A percentile compares a stretch with the other conserved stretches of the same genome.
Evolutionary conservation across 768 basidiomycete species (phyloP).

Genomic region (Lactifluus rugatus): DNA sequence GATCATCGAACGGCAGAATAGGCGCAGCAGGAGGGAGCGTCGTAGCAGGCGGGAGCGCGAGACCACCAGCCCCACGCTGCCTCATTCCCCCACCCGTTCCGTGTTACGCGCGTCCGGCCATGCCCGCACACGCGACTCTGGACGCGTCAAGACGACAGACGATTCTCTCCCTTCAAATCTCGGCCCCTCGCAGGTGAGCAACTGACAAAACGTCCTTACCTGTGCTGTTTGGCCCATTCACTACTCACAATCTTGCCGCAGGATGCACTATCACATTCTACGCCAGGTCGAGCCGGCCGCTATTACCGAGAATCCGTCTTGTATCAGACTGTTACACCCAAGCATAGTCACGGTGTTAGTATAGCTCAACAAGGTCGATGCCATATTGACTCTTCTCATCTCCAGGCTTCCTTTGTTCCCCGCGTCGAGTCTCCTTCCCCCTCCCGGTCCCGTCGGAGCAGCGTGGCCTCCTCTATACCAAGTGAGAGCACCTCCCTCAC

Average conservation of each 20-base stretch:
- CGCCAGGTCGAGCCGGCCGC: conserved; percentile 15
- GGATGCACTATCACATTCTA: conserved; percentile 35
- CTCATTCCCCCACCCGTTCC: conserved; percentile 24
- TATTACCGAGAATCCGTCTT: conserved; percentile 20
- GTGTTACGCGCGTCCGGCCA: conserved; percentile 39
- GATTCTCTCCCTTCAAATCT: conserved; percentile 1
- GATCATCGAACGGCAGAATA: conserved; percentile 61
- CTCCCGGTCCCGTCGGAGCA: conserved; percentile 16
- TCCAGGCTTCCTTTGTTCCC: conserved; percentile 12
- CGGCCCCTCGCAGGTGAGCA: conserved; percentile 7
- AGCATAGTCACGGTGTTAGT: conserved; percentile 14
- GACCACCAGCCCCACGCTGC: conserved; percentile 6
- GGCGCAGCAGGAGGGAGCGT: conserved; percentile 47
- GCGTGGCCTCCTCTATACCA: conserved; percentile 16
- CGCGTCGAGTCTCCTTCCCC: conserved; percentile 20
- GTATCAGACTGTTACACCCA: conserved; percentile 16
- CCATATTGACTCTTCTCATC: neutral
- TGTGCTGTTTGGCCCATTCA: neutral
- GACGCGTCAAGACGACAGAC: conserved; percentile 22
- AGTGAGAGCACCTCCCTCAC: conserved; percentile 16
- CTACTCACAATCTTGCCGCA: conserved; percentile 22
- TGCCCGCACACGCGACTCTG: conserved; percentile 46
- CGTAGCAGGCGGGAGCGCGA: conserved; percentile 37
- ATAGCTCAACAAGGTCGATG: neutral
- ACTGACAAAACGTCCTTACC: neutral